Base-by-base conservation (phyloP, 371 early-diverging fungal species). In the Lichtheimia corymbifera region DNA sequence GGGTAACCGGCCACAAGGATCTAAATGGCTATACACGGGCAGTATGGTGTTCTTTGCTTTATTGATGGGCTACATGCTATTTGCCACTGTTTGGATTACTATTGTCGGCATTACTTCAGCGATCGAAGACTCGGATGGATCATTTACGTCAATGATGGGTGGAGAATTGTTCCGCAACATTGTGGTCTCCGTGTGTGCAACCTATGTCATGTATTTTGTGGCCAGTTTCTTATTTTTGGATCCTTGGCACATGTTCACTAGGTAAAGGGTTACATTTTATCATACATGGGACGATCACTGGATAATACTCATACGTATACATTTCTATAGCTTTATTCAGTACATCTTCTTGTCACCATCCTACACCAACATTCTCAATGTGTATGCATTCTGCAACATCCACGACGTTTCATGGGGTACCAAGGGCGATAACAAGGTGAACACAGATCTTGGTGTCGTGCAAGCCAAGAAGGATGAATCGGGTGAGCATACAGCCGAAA, bases 401-500 rank as follows among this genome's bases (percentile, higher is more conserved):
- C 86, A 85, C 65, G 89, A 89, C 68, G 85, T 89, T 20, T 83
- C 92, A 3, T 96, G 97, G 97, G 97, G 97, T 49, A 96, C 97
- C 27, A 95, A 95, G 80, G 95, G 96, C 64, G 94, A 90, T 64
- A 88, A 82, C 59, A 70, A 67, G 43, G 73, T 82, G 14, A 68
- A 73, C 22, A 82, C 77, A 18, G 83, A 86, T 73, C 74, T 89
- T 47, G 90, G 90, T 59, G 82, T 83, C 2, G 89, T 86, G 65
- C 84, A 83, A 68, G 62, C 78, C 58, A 77, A 68, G 40, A 77
- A 83, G 62, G 77, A 83, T 58, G 77, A 73, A 49, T 73, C 71
- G 17, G 83, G 77, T 25, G 72, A 70, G 9, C 73, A 71, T 47
- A 74, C 79, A 17, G 85, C 77, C 4, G 76, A 83, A 55, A 83